Conservation (phyloP, 306 rosid species). For the Castanea crenata region DNA sequence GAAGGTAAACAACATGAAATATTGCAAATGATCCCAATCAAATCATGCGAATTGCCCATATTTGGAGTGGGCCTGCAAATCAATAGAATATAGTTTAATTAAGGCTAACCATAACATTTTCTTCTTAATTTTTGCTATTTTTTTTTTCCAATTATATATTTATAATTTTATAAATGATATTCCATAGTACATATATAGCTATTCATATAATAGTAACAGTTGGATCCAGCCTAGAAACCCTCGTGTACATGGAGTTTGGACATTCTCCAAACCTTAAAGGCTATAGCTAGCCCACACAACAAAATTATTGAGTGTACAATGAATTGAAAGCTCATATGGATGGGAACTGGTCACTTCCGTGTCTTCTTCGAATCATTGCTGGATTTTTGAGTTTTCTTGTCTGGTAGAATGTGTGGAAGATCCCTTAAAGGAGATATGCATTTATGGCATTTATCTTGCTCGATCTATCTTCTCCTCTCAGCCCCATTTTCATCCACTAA, state of each 20-base stretch:
- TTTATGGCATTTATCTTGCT: constrained; percentile 22
- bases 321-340: constrained; percentile 30
- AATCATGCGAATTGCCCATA: neutral
- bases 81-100: neutral
- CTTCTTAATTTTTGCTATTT: neutral
- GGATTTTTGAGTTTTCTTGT: neutral
- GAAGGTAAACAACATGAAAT: neutral
- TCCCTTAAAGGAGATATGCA: constrained; percentile 13
- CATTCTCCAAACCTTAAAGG: constrained; percentile 21
- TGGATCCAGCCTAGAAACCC: constrained; percentile 55
- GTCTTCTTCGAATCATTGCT: neutral
- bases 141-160: neutral
- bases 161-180: neutral
- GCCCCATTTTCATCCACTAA: constrained; percentile 12
- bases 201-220: constrained; percentile 31
- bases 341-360: constrained; percentile 21
- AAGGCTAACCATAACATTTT: too few species aligned
- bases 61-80: neutral
- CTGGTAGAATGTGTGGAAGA: constrained; percentile 14
- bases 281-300: constrained; percentile 29
- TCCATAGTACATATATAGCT: neutral
- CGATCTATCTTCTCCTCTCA: neutral
- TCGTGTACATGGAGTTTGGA: constrained; percentile 40
- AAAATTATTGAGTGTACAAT: constrained; percentile 35
- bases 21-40: neutral